Percentiles rank a stretch among this genome's conserved stretches.
phyloP scores from a whole-genome alignment of 495 filamentous ascomycete genomes.

The Hypoxylon rickii region DNA sequence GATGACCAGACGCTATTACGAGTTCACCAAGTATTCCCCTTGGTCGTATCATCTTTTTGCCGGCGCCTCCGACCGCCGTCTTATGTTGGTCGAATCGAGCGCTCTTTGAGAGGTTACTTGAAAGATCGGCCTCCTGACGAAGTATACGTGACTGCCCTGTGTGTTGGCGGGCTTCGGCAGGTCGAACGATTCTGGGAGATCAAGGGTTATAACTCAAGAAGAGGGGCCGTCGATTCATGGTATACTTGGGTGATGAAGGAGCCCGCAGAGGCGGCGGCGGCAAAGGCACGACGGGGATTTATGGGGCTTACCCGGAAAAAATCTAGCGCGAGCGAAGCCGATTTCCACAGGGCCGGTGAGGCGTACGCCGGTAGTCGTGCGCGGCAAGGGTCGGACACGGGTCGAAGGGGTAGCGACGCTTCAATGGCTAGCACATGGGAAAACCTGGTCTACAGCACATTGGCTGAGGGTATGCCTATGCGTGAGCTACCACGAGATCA shows the following conservation, averaged over 20 bases:
- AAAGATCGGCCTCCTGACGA: slow-evolving; percentile 59
- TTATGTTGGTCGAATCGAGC: slow-evolving; percentile 59
- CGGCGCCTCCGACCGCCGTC: slow-evolving; percentile 59
- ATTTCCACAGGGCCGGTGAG: slow-evolving; percentile 26
- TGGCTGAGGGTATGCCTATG: slow-evolving; percentile 60
- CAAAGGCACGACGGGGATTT: slow-evolving; percentile 53
- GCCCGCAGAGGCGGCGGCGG: slow-evolving; percentile 40
- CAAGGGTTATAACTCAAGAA: slow-evolving; percentile 60
- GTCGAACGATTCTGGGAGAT: slow-evolving; percentile 62
- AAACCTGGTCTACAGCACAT: slow-evolving; percentile 54
- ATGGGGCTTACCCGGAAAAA: slow-evolving; percentile 57
- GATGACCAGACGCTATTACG: slow-evolving; percentile 58
- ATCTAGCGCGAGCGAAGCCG: slow-evolving; percentile 32
- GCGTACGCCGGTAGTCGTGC: slow-evolving; percentile 18
- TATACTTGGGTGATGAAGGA: slow-evolving; percentile 52
- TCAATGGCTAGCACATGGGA: slow-evolving; percentile 43
- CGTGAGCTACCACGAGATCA: slow-evolving; percentile 51
- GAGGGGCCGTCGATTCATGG: slow-evolving; percentile 58
- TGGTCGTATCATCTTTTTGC: slow-evolving; percentile 60
- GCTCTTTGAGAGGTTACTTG: slow-evolving; percentile 60
- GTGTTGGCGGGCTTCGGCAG: slow-evolving; percentile 59
- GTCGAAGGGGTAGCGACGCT: slow-evolving; percentile 38
- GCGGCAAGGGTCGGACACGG: slow-evolving; percentile 35
- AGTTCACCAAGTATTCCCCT: slow-evolving; percentile 60
- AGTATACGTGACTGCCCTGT: slow-evolving; percentile 58